Base-by-base conservation (phyloP, 192 early-diverging fungal genomes). In the Coemansia nantahalensis region DNA sequence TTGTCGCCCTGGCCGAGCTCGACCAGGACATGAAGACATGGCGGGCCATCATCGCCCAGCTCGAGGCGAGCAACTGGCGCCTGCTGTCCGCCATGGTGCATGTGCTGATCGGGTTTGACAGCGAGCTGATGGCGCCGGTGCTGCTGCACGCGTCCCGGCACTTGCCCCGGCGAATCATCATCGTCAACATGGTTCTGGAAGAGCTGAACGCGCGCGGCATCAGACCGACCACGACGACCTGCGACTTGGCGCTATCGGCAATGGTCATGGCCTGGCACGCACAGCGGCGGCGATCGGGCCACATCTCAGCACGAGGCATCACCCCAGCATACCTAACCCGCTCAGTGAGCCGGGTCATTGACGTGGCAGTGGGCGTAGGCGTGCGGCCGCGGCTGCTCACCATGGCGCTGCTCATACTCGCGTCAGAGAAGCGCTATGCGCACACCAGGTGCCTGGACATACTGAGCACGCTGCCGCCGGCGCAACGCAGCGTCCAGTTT, bases 391-490 rank as follows among this genome's bases (percentile, higher is more conserved):
- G 18, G 18, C 26, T 68, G 41, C 2, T 68, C 23, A 19, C 30
- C 7, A 31, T 39, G 5, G 19, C 57, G 4, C 31, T 77, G 14
- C 45, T 46, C 24, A 38, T 44, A 3, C 34, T 77, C 11, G 53
- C 73, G 3, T 65, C 53, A 16, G 8, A 32, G 4, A 50, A 45
- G 24, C 45, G 28, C 6, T 39, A 9, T 12, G 47, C 34, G 1
- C 55, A 59, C 39, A 33, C 28, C 21, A 21, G 53, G 17, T 63
- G 56, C 21, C 35, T 77, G 36, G 37, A 41, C 5, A 37, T 68
- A 12, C 35, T 77, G 26, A 17, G 45, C 4, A 7, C 5, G 16
- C 11, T 62, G 10, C 19, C 31, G 0, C 21, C 19, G 4, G 32
- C 23, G n/a, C 18, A 34, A 1, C 17, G 46, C n/a, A 28, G 38